Base-by-base conservation (phyloP, 495 filamentous ascomycete species). In the Penicillium cataractarum region DNA sequence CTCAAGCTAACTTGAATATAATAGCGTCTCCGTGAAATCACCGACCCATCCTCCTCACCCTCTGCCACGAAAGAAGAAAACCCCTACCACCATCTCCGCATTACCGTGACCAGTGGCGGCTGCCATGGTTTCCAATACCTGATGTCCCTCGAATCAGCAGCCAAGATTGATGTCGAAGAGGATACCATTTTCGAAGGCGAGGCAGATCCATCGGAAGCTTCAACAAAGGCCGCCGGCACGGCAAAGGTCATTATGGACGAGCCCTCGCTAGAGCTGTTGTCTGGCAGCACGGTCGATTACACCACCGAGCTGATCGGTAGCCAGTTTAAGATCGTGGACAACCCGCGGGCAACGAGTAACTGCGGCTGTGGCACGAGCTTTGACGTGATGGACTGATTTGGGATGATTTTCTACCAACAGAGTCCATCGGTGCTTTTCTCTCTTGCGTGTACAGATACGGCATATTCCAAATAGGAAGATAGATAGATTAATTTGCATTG, bases 341-440 rank as follows among this genome's bases (percentile, higher is more conserved):
- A 97, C 70, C 95, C 96, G 0, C 75, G 86, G 29, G 95, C 96
- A 10, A 91, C 87, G 42, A 97, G 93, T 78, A 97, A 91, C 74
- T 99, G 95, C 83, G 95, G 95, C 0, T 99, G 96, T 80, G 95
- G 95, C 24, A 97, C 95, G 19, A 98, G 95, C 73, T 99, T 99
- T 77, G 95, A 99, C 81, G 92, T 98, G 66, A 91, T 90, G 71
- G 72, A 76, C 67, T 84, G 65, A 80, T 64, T 21, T 15, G 22
- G 22, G 26, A 27, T 37, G 15, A 22, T 17, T 31, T 6, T 51
- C 4, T 51, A 31, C 4, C 17, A 58, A 35, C 46, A 32, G 22
- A 1, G 8, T 27, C 19, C 32, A 54, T n/a, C 4, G 5, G 35
- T 42, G 58, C 39, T 63, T 31, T 37, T 54, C 65, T 55, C 31